phyloP scores from a whole-genome alignment of 2,329 filamentous ascomycete species.

The Talaromyces sp. region DNA sequence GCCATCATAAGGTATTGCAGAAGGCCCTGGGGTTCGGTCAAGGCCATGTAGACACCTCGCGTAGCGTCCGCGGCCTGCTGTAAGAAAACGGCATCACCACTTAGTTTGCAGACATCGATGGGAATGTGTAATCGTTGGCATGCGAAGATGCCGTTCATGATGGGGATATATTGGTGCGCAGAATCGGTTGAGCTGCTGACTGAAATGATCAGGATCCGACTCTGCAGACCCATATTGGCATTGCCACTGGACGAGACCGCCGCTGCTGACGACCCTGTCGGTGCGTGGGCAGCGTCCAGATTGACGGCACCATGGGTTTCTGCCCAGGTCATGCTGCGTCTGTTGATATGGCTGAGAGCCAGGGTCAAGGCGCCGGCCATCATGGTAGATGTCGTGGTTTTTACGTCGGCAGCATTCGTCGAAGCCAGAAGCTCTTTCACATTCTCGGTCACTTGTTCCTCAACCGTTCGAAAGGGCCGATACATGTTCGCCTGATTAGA shows the following conservation, averaged over 20 bases:
- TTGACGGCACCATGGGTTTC: slow-evolving; percentile 48
- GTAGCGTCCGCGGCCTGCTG: slow-evolving; percentile 82
- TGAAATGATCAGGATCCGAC: slow-evolving; percentile 82
- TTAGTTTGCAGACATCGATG: slow-evolving; percentile 85
- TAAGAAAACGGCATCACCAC: slow-evolving; percentile 81
- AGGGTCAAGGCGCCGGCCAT: slow-evolving; percentile 87
- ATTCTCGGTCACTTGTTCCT: slow-evolving; percentile 70
- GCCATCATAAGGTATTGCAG: slow-evolving; percentile 94
- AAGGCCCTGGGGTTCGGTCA: slow-evolving; percentile 62
- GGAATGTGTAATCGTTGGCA: slow-evolving; percentile 82
- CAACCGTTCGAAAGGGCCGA: slow-evolving; percentile 81
- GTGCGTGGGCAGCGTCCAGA: slow-evolving; percentile 31
- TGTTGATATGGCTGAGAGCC: slow-evolving; percentile 86
- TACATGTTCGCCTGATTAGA: slow-evolving; percentile 73
- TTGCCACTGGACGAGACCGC: slow-evolving; percentile 28
- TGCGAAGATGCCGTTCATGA: slow-evolving; percentile 98
- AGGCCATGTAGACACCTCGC: slow-evolving; percentile 62
- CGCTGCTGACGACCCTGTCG: slow-evolving; percentile 10
- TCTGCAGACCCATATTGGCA: slow-evolving; percentile 51
- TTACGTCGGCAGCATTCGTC: slow-evolving; percentile 60
- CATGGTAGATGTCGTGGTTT: slow-evolving; percentile 66
- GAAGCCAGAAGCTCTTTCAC: slow-evolving; percentile 66
- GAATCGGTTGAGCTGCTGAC: slow-evolving; percentile 86
- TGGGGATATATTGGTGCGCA: slow-evolving; percentile 86
- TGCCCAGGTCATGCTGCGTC: slow-evolving; percentile 62